These are phyloP conservation scores for Phaeodactylum tricornutum DNA, from an alignment of 108 stramenopile species.

Conservation along the genomic window DNA sequence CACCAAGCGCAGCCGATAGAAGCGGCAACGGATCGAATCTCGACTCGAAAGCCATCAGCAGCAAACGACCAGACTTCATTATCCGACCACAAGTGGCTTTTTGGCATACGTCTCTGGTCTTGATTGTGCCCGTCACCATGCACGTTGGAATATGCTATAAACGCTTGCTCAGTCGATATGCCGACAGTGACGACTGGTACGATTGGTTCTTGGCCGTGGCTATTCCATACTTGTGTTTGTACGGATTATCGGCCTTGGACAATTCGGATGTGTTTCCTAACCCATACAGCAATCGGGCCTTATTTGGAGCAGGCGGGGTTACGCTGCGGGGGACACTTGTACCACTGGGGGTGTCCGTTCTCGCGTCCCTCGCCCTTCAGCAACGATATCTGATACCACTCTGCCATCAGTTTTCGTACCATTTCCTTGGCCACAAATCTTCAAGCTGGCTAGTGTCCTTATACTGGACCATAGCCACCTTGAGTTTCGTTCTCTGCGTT, in stretches of 20 bases:
- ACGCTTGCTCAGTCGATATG: conserved; percentile 44
- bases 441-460: conserved; percentile 25
- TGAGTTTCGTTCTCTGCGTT: conserved; percentile 24
- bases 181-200: conserved; percentile 45
- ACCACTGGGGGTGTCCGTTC: conserved; percentile 32
- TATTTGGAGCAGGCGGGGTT: not conserved
- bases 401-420: conserved; percentile 46
- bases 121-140: conserved; percentile 40
- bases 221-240: conserved; percentile 59
- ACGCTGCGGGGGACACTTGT: conserved; percentile 8
- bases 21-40: not conserved
- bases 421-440: conserved; percentile 57
- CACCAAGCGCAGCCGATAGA: conserved; percentile 1
- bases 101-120: conserved; percentile 36
- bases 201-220: conserved; percentile 49
- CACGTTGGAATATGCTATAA: conserved; percentile 41
- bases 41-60: conserved; percentile 1
- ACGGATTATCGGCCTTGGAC: conserved; percentile 13
- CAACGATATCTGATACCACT: conserved; percentile 60
- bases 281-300: conserved; percentile 7
- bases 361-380: conserved; percentile 51
- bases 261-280: not conserved
- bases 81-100: conserved; percentile 22
- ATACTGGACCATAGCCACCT: conserved; percentile 40
- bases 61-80: conserved; percentile 14